Base-by-base conservation (phyloP, 345 rosid genomes). In the Hypericum perforatum region DNA sequence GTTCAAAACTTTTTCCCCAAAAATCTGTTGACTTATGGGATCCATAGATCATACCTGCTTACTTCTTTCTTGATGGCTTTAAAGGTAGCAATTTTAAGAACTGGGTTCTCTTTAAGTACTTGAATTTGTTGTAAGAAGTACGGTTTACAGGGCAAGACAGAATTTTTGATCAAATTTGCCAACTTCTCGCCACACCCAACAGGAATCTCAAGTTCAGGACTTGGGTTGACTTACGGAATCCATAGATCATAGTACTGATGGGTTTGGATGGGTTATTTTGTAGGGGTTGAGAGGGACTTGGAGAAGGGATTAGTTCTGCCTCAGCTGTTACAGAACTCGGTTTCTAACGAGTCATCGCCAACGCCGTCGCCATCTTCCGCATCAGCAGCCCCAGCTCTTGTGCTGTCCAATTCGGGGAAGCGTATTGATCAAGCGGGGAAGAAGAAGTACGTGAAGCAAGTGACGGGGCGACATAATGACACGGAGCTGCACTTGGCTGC, bases 371-470 rank as follows among this genome's bases (percentile, higher is more conserved):
- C 97, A 0, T 79, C 97, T 37, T 75, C 96, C 40, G 71, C 86
- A 5, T 72, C 92, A 7, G 64, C 80, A 6, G 84, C 97, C 8
- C 95, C 97, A 2, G 97, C 95, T 61, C 70, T 86, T 56, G 86
- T 81, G 45, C 63, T 87, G 41, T 79, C 86, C 43, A 82, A 79
- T 47, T 88, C 97, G 0, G 95, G 95, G 54, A 89, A 85, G 63
- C 69, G 74, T 39, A 91, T 92, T n/a, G 98, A 92, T 57, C 97
- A 88, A 62, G 96, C 91, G 0, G 85, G 81, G 3, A 92, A 74
- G 66, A 85, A 85, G 66, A 92, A 84, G 85, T 83, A 85, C 61
- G 91, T 90, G n/a, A 90, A 90, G 71, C 97, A 90, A 67, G 96
- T 90, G 41, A 91, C 91, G 0, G 94, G 87, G 49, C 95, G 89